These are phyloP conservation scores for Clonostachys chloroleuca DNA, from an alignment of 2,329 filamentous ascomycete species.

Conservation along the genomic window DNA sequence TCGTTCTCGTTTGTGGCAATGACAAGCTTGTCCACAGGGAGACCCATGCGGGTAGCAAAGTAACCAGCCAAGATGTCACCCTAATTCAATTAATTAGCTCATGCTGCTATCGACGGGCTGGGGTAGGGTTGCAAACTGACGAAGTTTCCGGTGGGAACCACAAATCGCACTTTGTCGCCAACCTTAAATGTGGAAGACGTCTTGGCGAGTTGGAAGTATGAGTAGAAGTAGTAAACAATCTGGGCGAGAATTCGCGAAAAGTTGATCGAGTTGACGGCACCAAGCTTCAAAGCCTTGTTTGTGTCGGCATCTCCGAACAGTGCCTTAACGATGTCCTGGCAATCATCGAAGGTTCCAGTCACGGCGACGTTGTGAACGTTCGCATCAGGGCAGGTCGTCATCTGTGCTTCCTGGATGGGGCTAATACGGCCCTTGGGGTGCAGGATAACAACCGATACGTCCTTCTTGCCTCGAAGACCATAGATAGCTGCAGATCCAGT, in stretches of 20 bases:
- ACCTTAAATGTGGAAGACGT: constrained; percentile 53
- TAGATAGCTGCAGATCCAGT: constrained; percentile 96
- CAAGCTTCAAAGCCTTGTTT: constrained; percentile 79
- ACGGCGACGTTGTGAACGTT: constrained; percentile 94
- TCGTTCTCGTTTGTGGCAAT: constrained; percentile 98
- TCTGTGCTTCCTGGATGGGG: constrained; percentile 91
- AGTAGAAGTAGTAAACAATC: constrained; percentile 94
- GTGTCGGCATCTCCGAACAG: constrained; percentile 83
- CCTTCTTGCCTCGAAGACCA: constrained; percentile 89
- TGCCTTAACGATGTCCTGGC: constrained; percentile 94
- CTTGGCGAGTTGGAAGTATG: constrained; percentile 78
- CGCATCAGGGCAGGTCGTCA: constrained; percentile 86
- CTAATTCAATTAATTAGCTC: not conserved
- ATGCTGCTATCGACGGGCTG: no score
- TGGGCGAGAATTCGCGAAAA: constrained; percentile 93
- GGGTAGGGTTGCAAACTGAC: not conserved
- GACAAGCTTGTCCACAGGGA: constrained; percentile 83
- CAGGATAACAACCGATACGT: constrained; percentile 93
- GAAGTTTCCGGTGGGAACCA: constrained; percentile 95
- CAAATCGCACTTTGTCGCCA: constrained; percentile 71
- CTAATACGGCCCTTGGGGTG: constrained; percentile 88
- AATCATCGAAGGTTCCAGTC: constrained; percentile 91
- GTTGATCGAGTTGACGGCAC: constrained; percentile 96
- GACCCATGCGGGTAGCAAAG: constrained; percentile 86
- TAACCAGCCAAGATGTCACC: constrained; percentile 91